phyloP scores from a whole-genome alignment of 805 yeast genomes.

The Metschnikowia continentalis region DNA sequence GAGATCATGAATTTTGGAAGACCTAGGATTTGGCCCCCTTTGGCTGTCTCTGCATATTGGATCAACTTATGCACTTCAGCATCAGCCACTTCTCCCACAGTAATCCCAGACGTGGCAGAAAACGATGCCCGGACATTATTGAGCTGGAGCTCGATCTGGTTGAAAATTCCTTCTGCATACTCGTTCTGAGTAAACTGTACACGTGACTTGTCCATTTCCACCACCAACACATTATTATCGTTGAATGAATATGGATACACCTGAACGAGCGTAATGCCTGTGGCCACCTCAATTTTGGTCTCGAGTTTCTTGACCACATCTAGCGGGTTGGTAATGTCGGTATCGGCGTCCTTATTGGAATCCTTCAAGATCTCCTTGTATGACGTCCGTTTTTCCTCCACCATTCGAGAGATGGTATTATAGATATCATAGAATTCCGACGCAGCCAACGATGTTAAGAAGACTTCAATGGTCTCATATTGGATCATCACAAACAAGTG shows the following conservation, averaged over 20 bases:
- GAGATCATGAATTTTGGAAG: constrained; percentile 72
- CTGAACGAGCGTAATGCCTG: constrained; percentile 55
- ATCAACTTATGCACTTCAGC: constrained; percentile 55
- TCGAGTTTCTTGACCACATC: constrained; percentile 45
- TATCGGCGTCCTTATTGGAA: constrained; percentile 31
- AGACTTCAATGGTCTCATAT: constrained; percentile 54
- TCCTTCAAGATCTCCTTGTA: constrained; percentile 73
- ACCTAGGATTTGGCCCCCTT: constrained; percentile 75
- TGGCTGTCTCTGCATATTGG: constrained; percentile 50
- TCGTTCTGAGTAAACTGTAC: constrained; percentile 51
- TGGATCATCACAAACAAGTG: constrained; percentile 50
- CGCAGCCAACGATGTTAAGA: constrained; percentile 79
- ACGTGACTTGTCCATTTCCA: constrained; percentile 51
- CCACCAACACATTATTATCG: constrained; percentile 71
- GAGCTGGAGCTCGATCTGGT: constrained; percentile 57
- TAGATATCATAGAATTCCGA: constrained; percentile 77
- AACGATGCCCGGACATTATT: constrained; percentile 65
- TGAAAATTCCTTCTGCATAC: constrained; percentile 43
- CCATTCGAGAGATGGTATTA: constrained; percentile 64
- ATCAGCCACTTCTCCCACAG: constrained; percentile 45
- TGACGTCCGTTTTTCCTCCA: constrained; percentile 66
- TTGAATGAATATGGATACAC: constrained; percentile 79
- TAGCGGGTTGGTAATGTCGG: constrained; percentile 10
- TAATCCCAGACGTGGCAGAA: constrained; percentile 51
- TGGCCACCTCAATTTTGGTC: constrained; percentile 61